Base-by-base conservation (phyloP, 2,329 filamentous ascomycete genomes). In the Aspergillus sp. region DNA sequence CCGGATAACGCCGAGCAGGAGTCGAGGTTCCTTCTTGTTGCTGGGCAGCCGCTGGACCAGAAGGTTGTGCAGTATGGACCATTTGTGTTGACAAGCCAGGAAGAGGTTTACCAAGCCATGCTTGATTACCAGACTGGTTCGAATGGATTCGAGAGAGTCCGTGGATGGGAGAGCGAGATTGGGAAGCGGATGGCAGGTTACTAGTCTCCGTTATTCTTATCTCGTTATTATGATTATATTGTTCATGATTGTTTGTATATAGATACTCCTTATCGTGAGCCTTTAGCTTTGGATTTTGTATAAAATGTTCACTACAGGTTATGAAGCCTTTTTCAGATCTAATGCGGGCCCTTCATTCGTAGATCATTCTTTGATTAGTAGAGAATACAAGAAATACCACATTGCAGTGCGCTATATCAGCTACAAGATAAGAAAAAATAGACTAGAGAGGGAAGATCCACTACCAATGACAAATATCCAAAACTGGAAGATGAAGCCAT, bases 131-230 rank as follows among this genome's bases (percentile, higher is more conserved):
- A 90, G 76, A 85, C 81, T 13, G 81, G 85, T 61, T 80, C 82
- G 38, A 93, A 93, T 72, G 90, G 90, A 4, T 95, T 95, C 65
- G 91, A 95, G 78, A 81, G 89, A 61, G 89, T 89, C 1, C 82
- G 85, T 62, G 84, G 86, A 30, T 96, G 92, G 91, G 77, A 87
- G 74, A 92, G 89, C 69, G 89, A 96, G 77, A 96, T 96, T 82
- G 90, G 90, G 38, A 92, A 91, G 81, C 81, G 80, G 13, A 91
- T 91, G 88, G 74, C 75, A 4, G 26, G 26, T 34, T 72, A 44
- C 22, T 65, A 60, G 38, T 45, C 32, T 48, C 36, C 42, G 13
- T 22, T 34, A n/a, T 42, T 34, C 1, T 13, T 20, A 30, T 30
- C 26, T 4, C 9, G n/a, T 18, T 20, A 17, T 34, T 34, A 36